Evolutionary conservation across 176 grass and related monocot genomes (phyloP), one percentile per base, ranked within the genome.

Genomic region (Triticum urartu): DNA sequence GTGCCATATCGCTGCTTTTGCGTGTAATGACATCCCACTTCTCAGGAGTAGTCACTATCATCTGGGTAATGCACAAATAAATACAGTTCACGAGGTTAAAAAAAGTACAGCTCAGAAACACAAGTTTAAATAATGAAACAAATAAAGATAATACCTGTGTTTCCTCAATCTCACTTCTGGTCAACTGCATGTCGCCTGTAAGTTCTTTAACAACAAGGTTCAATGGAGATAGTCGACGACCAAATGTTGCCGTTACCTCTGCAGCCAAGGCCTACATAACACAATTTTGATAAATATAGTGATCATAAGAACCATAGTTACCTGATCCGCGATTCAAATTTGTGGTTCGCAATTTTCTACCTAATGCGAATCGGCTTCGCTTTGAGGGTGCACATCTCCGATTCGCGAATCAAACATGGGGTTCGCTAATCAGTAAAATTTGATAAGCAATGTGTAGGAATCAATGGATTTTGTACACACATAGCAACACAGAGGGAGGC

Each of bases 21-120:
- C 95, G 93, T 78, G 95, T 98, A 87, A 98, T 98, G 38, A 98
- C 95, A 83, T 98, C 95, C 93, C 93, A 98, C 59, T 98, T 98
- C 81, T 98, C 95, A 83, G 95, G 95, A 80, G 95, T 98, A 60
- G 95, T 98, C 68, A 98, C 95, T 88, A 98, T 98, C 95, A 98
- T 98, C 91, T 98, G 89, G 52, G 64, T 58, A 30, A 86, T 28
- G 28, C 60, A 79, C 45, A 79, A 77, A 79, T 82, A 80, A 83
- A 61, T 75, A 87, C 11, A 87, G 62, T 11, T 83, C 75, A 64
- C 14, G 63, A 65, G 26, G 72, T 52, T 76, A 26, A 18, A 75
- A 67, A 75, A 77, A 79, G 71, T 68, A 88, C 11, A 79, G 43
- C 9, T 78, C 78, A 36, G 11, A 70, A 73, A 22, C 68, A 58